Evolutionary conservation across 176 grass and related monocot genomes (phyloP).

Genomic region (Carex myosuroides): DNA sequence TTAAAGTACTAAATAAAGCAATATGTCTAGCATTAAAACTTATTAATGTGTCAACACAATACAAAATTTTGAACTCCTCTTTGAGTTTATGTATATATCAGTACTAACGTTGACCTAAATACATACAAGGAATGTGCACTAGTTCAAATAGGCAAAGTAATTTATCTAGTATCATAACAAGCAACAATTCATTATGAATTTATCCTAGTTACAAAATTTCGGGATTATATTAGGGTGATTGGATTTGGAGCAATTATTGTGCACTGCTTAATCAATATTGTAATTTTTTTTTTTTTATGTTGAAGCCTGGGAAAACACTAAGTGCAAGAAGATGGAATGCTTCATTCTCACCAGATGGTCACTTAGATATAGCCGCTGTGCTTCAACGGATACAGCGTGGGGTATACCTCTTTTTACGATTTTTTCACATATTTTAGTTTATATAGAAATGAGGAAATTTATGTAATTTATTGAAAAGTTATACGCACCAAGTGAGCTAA

Average conservation of each 20-base stretch:
- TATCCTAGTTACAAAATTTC: neutral
- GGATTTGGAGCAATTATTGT: neutral
- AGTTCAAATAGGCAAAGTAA: neutral
- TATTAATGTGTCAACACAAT: neutral
- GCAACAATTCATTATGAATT: neutral
- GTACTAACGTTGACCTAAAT: neutral
- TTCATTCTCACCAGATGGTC: conserved; percentile 70
- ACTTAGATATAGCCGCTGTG: conserved; percentile 56
- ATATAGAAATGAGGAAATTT: neutral
- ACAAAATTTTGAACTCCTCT: neutral
- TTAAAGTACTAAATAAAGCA: neutral
- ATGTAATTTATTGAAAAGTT: neutral
- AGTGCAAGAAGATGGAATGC: conserved; percentile 82
- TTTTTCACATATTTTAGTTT: neutral
- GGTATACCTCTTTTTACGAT: conserved; percentile 30
- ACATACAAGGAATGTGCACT: neutral
- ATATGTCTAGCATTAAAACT: neutral
- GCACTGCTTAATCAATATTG: neutral
- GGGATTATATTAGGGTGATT: neutral
- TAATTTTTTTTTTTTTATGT: neutral
- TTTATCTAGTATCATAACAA: neutral
- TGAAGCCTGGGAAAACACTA: conserved; percentile 74
- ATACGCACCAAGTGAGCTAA: neutral
- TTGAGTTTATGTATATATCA: neutral
- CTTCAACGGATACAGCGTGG: conserved; percentile 75